A percentile compares a stretch with the other conserved stretches of the same genome.
Conservation (phyloP, 345 rosid genomes). For the Citrus medica region DNA sequence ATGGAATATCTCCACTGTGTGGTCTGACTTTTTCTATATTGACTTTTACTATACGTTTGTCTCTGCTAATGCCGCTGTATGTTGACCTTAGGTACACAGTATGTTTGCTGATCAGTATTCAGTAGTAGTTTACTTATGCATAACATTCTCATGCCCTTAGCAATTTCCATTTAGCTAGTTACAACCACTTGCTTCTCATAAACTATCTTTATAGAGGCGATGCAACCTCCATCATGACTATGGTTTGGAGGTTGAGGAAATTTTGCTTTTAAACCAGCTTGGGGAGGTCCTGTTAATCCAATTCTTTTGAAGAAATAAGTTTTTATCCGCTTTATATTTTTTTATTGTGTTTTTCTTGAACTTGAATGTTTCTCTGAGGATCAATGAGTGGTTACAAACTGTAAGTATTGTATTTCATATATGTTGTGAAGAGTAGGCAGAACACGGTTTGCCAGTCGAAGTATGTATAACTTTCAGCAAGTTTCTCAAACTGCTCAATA, state of each 20-base stretch:
- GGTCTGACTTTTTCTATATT: background rate
- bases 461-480: background rate
- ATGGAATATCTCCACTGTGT: constrained; percentile 1
- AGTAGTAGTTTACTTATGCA: background rate
- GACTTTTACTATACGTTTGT: constrained; percentile 1
- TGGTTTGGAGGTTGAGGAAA: background rate
- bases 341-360: background rate
- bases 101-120: background rate
- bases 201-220: background rate
- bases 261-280: background rate
- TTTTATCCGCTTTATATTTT: background rate
- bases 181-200: background rate
- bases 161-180: background rate
- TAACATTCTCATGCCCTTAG: background rate
- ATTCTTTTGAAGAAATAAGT: background rate
- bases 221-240: background rate
- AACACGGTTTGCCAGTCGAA: background rate
- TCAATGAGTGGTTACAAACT: background rate
- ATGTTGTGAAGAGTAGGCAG: background rate
- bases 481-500: background rate
- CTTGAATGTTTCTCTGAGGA: background rate
- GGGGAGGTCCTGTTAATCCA: background rate
- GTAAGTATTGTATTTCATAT: background rate
- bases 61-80: background rate
- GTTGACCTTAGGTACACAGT: background rate